phyloP scores from a whole-genome alignment of 2,329 filamentous ascomycete species.

The Ceratocystis cubensis region DNA sequence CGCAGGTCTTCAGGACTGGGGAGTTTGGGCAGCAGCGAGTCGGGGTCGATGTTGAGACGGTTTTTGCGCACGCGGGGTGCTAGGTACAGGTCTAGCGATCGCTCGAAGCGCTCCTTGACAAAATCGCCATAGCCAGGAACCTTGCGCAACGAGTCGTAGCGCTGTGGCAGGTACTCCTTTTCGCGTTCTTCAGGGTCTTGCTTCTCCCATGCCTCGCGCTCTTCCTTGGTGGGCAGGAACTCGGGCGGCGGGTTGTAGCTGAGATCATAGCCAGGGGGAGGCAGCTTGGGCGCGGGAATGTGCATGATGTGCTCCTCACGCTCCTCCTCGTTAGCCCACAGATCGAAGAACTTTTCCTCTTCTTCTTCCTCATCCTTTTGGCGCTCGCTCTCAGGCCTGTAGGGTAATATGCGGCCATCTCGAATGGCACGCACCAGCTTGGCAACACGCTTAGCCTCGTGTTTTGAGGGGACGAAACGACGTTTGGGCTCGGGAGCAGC shows the following conservation, averaged over 20 bases:
- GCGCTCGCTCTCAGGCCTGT: constrained; percentile 57
- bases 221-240: constrained; percentile 76
- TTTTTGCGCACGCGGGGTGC: constrained; percentile 85
- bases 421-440: constrained; percentile 93
- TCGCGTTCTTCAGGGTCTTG: constrained; percentile 82
- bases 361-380: constrained; percentile 60
- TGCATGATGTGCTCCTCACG: constrained; percentile 82
- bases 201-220: constrained; percentile 74
- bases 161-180: constrained; percentile 72
- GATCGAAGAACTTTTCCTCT: constrained; percentile 64
- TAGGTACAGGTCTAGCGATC: constrained; percentile 88
- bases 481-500: constrained; percentile 92
- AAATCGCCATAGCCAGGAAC: constrained; percentile 85
- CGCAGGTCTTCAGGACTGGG: constrained; percentile 86
- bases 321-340: constrained; percentile 87
- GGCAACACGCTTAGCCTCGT: constrained; percentile 91
- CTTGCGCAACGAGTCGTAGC: constrained; percentile 72
- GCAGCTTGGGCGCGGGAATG: constrained; percentile 82
- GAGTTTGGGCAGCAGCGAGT: constrained; percentile 81
- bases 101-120: constrained; percentile 91
- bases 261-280: constrained; percentile 86
- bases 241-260: constrained; percentile 94
- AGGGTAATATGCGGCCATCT: constrained; percentile 86
- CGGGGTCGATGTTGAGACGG: constrained; percentile 91
- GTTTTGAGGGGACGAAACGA: constrained; percentile 89